Evolutionary conservation across 2,329 filamentous ascomycete species (phyloP), one percentile per base, ranked within the genome.

Genomic region (Pestalotiopsis sp.): DNA sequence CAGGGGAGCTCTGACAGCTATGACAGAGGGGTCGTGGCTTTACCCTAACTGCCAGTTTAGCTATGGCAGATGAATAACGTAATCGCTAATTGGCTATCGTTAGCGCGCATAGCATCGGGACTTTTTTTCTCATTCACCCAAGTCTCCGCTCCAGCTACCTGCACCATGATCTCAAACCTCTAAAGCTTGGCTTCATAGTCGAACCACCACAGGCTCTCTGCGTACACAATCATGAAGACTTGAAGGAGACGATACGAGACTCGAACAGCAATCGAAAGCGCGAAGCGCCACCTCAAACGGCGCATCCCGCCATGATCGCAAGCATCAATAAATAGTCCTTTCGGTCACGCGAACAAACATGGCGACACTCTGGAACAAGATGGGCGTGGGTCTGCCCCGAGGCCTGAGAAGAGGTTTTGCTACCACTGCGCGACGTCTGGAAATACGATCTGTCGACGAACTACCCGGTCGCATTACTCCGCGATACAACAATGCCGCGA

Each of bases 391-490:
- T 31, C n/a, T 61, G 13, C 3, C 17, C 14, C 23, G 13, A 27
- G 27, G 12, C 63, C 5, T 68, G 61, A 56, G 70, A 4, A 81
- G 85, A 72, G 73, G 71, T 71, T 89, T 92, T 74, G 87, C 87
- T 6, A 80, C 80, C 9, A 87, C 87, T 2, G 67, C 79, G 13
- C 67, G 72, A 14, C 81, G 82, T 70, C 78, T 73, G 68, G 81
- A 87, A 72, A 83, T 91, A 27, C 83, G 83, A 73, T 84, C 87
- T 73, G 79, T 85, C 31, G 78, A 82, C 4, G 74, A 79, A 25
- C 83, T 91, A 6, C 85, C 86, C 3, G 78, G 85, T 61, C 86
- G 90, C 66, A 83, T 90, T 58, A 79, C 87, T n/a, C 90, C 91
- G 11, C 84, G 83, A 72, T 93, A 92, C 79, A 85, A 89, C 80